Evolutionary conservation across 140 eudicot genomes (phyloP).

Genomic region (Ambrosia hybrid): DNA sequence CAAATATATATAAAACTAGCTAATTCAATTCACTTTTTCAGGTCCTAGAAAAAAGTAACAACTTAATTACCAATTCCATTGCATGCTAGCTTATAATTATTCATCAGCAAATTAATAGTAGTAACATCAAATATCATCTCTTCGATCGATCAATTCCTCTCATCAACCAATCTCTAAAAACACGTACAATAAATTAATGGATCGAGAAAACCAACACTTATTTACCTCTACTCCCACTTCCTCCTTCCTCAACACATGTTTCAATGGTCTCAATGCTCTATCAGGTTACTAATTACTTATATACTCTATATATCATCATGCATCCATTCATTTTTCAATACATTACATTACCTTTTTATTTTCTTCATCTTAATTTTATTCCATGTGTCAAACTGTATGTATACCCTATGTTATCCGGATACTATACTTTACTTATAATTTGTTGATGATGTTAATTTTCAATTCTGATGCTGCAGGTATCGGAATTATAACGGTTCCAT

Average conservation of each 20-base stretch:
- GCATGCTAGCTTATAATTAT: too few species aligned
- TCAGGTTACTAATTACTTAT: not conserved
- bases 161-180: not conserved
- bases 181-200: not conserved
- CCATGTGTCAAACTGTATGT: too few species aligned
- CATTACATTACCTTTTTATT: too few species aligned
- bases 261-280: conserved; percentile 4
- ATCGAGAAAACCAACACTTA: not conserved
- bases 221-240: not conserved
- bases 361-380: too few species aligned
- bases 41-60: not conserved
- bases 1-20: too few species aligned
- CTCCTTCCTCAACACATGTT: conserved; percentile 8
- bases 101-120: not conserved
- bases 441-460: too few species aligned
- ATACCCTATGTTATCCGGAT: too few species aligned
- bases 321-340: too few species aligned
- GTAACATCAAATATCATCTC: not conserved
- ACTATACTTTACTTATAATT: too few species aligned
- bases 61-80: not conserved
- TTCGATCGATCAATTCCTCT: not conserved
- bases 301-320: not conserved
- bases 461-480: not conserved
- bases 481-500: conserved; percentile 1
- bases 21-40: not conserved